Evolutionary conservation across 805 yeast genomes (phyloP).

Genomic region (Saitoella complicata): DNA sequence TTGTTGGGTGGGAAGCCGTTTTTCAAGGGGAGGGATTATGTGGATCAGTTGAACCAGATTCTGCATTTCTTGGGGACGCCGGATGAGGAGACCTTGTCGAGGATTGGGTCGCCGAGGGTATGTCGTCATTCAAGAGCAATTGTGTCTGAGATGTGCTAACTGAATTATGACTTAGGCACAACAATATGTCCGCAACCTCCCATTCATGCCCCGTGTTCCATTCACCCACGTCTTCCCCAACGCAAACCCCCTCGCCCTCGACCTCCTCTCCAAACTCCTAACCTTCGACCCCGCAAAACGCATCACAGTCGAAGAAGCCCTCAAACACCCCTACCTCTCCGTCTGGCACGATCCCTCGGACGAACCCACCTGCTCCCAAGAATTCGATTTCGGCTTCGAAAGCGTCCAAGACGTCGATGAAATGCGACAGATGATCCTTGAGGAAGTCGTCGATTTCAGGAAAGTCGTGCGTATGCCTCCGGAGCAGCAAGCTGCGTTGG

Average conservation of each 20-base stretch:
- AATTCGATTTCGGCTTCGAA: slow-evolving; percentile 81
- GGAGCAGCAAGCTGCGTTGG: slow-evolving; percentile 23
- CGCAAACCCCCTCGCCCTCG: slow-evolving; percentile 76
- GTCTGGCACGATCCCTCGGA: slow-evolving; percentile 90
- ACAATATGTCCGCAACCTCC: slow-evolving; percentile 74
- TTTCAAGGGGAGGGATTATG: slow-evolving; percentile 90
- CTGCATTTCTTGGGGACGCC: slow-evolving; percentile 87
- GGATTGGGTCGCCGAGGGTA: slow-evolving; percentile 59
- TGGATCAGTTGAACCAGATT: slow-evolving; percentile 83
- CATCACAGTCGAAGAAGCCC: slow-evolving; percentile 75
- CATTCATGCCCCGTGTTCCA: slow-evolving; percentile 67
- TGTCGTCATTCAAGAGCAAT: background rate
- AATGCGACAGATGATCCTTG: slow-evolving; percentile 61
- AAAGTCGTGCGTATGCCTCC: slow-evolving; percentile 67
- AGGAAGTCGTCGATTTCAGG: slow-evolving; percentile 66
- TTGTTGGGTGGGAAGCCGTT: slow-evolving; percentile 79
- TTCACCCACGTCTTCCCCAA: slow-evolving; percentile 56
- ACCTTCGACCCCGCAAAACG: slow-evolving; percentile 76
- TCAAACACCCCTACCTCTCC: slow-evolving; percentile 72
- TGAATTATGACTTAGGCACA: slow-evolving; percentile 35
- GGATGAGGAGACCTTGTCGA: slow-evolving; percentile 44
- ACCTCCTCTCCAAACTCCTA: slow-evolving; percentile 58
- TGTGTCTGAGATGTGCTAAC: background rate
- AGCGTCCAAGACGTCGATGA: slow-evolving; percentile 59
- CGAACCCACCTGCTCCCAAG: slow-evolving; percentile 58